Conservation (phyloP, 2,329 filamentous ascomycete species). For the Exserohilum turcica region DNA sequence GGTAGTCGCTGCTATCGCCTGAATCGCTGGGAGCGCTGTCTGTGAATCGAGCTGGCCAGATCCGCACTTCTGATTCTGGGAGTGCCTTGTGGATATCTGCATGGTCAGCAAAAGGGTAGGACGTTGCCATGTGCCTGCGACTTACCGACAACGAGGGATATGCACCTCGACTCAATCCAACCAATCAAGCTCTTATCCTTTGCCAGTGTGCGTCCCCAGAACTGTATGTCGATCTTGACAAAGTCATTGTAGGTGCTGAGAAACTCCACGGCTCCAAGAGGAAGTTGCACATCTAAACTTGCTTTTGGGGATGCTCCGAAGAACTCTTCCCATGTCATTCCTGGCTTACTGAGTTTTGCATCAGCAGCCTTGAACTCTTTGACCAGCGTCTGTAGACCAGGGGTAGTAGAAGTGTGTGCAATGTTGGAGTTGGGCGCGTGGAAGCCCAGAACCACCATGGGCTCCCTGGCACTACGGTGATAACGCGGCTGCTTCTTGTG, state of each 20-base stretch:
- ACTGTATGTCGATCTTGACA: constrained; percentile 66
- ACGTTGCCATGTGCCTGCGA: constrained; percentile 1
- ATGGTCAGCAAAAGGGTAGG: background rate
- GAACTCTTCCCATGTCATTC: constrained; percentile 39
- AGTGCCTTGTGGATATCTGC: constrained; percentile 62
- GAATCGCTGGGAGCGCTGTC: constrained; percentile 19
- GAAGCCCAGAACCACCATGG: constrained; percentile 67
- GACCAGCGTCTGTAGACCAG: constrained; percentile 59
- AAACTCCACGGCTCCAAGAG: constrained; percentile 51
- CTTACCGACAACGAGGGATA: constrained; percentile 63
- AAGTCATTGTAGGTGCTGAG: constrained; percentile 60
- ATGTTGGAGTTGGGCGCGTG: constrained; percentile 67
- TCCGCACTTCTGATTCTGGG: constrained; percentile 59
- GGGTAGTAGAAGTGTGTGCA: constrained; percentile 58
- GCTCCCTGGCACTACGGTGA: constrained; percentile 61
- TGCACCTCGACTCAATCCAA: constrained; percentile 67
- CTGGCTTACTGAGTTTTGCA: constrained; percentile 43
- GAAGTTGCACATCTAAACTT: background rate
- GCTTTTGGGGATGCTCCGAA: constrained; percentile 13
- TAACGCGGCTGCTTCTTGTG: constrained; percentile 51
- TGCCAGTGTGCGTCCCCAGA: constrained; percentile 65
- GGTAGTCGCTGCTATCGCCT: constrained; percentile 54
- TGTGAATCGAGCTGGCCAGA: constrained; percentile 67
- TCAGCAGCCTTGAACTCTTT: constrained; percentile 59
- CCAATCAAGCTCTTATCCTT: constrained; percentile 63